Evolutionary conservation across 495 filamentous ascomycete genomes (phyloP), one percentile per base, ranked within the genome.

Genomic region (Penicillium mononematosum): DNA sequence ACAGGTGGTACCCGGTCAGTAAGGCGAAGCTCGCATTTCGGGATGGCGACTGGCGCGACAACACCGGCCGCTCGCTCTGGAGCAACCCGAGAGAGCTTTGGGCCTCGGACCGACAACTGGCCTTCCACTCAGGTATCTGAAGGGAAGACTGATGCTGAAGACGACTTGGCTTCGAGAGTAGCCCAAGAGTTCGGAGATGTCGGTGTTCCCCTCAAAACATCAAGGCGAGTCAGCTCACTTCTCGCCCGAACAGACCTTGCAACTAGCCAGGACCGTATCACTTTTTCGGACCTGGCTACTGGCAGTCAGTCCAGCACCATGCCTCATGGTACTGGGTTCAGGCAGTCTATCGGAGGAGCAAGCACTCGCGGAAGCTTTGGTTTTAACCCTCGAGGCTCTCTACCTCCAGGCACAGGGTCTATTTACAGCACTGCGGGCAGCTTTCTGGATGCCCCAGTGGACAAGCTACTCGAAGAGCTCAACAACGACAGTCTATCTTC

Each of bases 171-270:
- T 3, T 85, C 87, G 11, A 83, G 89, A 5, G 72, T 98, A 19
- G 90, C 92, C 51, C 85, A 90, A 24, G 91, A 94, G 50, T 89
- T 84, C 56, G 88, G 86, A 22, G 78, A 80, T 45, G 81, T 84
- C 29, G 81, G 85, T 39, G 83, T 83, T 17, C 85, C 86, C 4
- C 77, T 83, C 20, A 85, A 89, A 69, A 85, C 90, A 42, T 94
- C 91, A 12, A 81, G 94, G 31, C 82, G 94, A 29, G 91, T 98
- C 20, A 98, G 94, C 70, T 97, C 94, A 36, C 77, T 98, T 57
- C 81, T 98, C 50, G 89, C 94, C n/a, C 81, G 93, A 60, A 88
- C 92, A 20, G 93, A 98, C 66, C 75, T 97, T 12, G 93, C 90
- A 0, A 86, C 77, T 24, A 84, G 83, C 20, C 88, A 91, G 46